phyloP scores from a whole-genome alignment of 140 eudicot genomes.

The Oenanthe javanica region DNA sequence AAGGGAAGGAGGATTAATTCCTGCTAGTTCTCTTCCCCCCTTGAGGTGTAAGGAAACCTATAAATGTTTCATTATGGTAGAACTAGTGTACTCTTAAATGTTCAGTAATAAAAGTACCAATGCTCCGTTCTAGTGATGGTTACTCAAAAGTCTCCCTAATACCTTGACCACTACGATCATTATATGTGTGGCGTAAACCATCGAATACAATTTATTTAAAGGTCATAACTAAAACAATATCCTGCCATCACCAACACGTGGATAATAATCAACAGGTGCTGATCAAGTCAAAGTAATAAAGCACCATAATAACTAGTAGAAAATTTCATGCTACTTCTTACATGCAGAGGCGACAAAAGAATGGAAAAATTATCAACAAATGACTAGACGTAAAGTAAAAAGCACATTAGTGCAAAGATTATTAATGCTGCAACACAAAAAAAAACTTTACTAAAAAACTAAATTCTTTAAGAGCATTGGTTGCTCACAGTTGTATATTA shows the following conservation, averaged over 20 bases:
- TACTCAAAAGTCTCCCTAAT: neutral
- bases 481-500: neutral
- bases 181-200: neutral
- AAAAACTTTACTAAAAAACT: neutral
- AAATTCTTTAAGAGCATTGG: neutral
- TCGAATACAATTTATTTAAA: neutral
- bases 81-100: neutral
- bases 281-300: neutral
- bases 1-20: neutral
- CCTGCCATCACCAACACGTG: neutral
- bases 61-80: neutral
- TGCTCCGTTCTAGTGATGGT: neutral
- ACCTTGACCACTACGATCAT: neutral
- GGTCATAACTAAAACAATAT: neutral
- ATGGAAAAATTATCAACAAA: neutral
- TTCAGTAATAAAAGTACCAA: neutral
- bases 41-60: neutral
- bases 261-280: neutral
- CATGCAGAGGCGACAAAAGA: neutral
- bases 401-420: neutral
- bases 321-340: neutral
- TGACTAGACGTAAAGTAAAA: neutral
- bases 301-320: neutral
- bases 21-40: neutral
- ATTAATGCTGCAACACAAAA: neutral